Evolutionary conservation across 768 basidiomycete species (phyloP).

Genomic region (Lactarius evosmus): DNA sequence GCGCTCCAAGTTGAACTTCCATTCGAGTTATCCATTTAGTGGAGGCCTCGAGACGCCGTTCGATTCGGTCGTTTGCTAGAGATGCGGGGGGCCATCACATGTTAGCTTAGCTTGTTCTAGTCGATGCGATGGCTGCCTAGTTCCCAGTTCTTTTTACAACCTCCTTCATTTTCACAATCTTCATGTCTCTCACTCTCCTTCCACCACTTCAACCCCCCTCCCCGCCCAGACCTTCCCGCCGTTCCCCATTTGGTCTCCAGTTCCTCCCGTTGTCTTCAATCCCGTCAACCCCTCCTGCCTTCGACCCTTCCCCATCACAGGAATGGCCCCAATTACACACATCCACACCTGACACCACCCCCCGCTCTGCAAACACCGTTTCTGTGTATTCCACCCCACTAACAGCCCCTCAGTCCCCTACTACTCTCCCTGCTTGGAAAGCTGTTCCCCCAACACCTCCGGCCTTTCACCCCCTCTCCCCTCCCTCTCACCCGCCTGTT

Average conservation of each 20-base stretch:
- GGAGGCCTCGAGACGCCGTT: neutral
- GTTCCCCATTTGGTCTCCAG: conserved; percentile 7
- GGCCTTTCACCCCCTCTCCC: conserved; percentile 12
- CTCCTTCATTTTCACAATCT: neutral
- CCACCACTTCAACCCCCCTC: conserved; percentile 20
- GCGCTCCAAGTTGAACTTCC: neutral
- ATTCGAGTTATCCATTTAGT: neutral
- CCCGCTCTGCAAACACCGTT: conserved; percentile 1
- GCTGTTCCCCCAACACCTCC: conserved; percentile 28
- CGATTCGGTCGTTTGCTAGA: neutral
- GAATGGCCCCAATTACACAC: conserved; percentile 14
- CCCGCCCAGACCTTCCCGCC: conserved; percentile 17
- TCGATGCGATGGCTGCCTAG: neutral
- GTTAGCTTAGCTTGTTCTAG: neutral
- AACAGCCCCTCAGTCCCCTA: conserved; percentile 15
- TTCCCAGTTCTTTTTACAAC: neutral
- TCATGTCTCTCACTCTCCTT: conserved; percentile 21
- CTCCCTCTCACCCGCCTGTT: conserved; percentile 15
- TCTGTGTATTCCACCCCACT: conserved; percentile 20
- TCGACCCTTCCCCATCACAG: neutral
- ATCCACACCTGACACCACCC: conserved; percentile 17
- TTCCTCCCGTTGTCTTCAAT: conserved; percentile 18
- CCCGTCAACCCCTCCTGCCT: conserved; percentile 7
- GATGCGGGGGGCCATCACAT: neutral
- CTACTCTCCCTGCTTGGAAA: conserved; percentile 23